phyloP scores from a whole-genome alignment of 352 stramenopile genomes.

The Pythium angustatum region DNA sequence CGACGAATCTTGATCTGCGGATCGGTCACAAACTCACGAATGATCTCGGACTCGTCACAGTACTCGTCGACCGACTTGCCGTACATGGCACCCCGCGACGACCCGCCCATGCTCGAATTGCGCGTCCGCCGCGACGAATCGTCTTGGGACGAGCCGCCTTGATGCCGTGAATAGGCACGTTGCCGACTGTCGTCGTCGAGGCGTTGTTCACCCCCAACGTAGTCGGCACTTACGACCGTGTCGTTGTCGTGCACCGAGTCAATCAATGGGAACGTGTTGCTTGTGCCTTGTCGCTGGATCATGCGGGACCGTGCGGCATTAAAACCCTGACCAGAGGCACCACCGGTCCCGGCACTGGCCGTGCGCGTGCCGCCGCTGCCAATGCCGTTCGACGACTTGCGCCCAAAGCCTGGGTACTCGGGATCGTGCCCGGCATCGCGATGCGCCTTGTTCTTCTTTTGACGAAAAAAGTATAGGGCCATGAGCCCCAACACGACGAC shows the following conservation, averaged over 20 bases:
- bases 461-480: conserved; percentile 23
- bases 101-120: conserved; percentile 6
- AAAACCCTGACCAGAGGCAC: neutral
- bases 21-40: conserved; percentile 58
- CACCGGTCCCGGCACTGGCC: neutral
- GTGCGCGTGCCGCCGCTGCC: neutral
- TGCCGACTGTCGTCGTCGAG: conserved; percentile 12
- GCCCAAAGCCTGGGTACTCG: conserved; percentile 7
- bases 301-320: neutral
- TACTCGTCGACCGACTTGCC: conserved; percentile 58
- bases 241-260: conserved; percentile 19
- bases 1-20: conserved; percentile 46
- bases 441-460: neutral
- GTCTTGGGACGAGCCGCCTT: neutral
- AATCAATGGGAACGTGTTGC: conserved; percentile 5
- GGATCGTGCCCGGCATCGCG: neutral
- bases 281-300: conserved; percentile 14
- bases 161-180: conserved; percentile 2
- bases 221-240: conserved; percentile 22
- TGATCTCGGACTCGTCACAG: conserved; percentile 55
- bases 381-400: conserved; percentile 12
- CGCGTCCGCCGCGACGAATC: no score
- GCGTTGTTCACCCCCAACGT: neutral
- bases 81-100: conserved; percentile 8
- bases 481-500: conserved; percentile 23